Evolutionary conservation across 2,329 filamentous ascomycete species (phyloP), one percentile per base, ranked within the genome.

Genomic region (Neonectria ditissima): DNA sequence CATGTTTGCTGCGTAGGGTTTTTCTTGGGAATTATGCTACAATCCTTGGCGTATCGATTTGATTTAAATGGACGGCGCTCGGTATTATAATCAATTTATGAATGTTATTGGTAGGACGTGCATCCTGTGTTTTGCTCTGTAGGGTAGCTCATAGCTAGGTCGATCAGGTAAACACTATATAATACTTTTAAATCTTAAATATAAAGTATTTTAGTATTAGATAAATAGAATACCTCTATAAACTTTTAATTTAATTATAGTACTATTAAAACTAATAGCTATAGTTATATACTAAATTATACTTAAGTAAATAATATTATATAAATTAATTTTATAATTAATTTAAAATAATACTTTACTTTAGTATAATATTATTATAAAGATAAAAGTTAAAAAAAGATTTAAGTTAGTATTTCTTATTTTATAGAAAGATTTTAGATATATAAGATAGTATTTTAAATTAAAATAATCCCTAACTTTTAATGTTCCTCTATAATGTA

Each of bases 1-100:
- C 51, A 74, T 74, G 72, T 70, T 74, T 62, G 70, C 71, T 18
- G 63, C 67, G 48, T 73, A 66, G 32, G 18, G 14, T 50, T 53
- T 16, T 5, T 45, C 14, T 45, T 16, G 53, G 34, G 13, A 34
- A 26, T 37, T 55, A 30, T 22, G 22, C 14, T 55, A 34, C 14
- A 32, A 9, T 20, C n/a, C 44, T 24, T 16, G n/a, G 16, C 13
- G 26, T 28, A 20, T 32, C 16, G 32, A 8, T 32, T 32, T 1
- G 30, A 9, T n/a, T 30, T 50, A 11, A 32, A 32, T 32, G 47
- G 28, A 18, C n/a, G 26, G 47, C 47, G n/a, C n/a, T 50, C 32
- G 20, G 18, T 32, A 50, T 32, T 20, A 50, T 8, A 34, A 14
- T 50, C 26, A 50, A 32, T 20, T 48, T 32, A 50, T 47, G 7